Conservation (phyloP, 805 yeast genomes). For the Spathaspora arborariae region DNA sequence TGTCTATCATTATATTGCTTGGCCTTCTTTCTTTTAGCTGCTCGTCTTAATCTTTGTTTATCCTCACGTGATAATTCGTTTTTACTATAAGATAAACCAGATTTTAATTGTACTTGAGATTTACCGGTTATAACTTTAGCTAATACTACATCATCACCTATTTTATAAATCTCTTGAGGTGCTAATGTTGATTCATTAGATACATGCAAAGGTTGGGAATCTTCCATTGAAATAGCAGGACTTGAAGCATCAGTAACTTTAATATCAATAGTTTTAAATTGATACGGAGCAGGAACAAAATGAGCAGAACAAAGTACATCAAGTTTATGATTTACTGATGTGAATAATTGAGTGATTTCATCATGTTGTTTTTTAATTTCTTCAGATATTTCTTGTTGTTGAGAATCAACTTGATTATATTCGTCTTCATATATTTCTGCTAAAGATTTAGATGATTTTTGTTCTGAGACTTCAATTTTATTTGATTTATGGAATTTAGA, state of each 20-base stretch:
- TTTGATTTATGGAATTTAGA: conserved; percentile 47
- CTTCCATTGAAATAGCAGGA: conserved; percentile 80
- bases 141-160: conserved; percentile 36
- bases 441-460: conserved; percentile 79
- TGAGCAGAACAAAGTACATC: conserved; percentile 94
- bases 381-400: conserved; percentile 50
- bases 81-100: conserved; percentile 78
- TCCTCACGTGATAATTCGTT: conserved; percentile 82
- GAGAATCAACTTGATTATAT: conserved; percentile 42
- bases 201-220: conserved; percentile 87
- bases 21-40: conserved; percentile 76
- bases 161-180: conserved; percentile 86
- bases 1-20: conserved; percentile 43
- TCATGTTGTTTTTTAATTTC: conserved; percentile 70
- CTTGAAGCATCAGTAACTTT: conserved; percentile 65
- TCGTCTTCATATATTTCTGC: conserved; percentile 93
- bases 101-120: conserved; percentile 61
- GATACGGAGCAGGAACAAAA: conserved; percentile 86
- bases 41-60: conserved; percentile 80
- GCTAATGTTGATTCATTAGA: conserved; percentile 75
- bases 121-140: conserved; percentile 30
- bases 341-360: conserved; percentile 68
- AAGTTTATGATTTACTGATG: conserved; percentile 60
- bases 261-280: conserved; percentile 67
- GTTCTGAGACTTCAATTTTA: conserved; percentile 71